Conservation (phyloP, 352 stramenopile genomes). For the Globisporangium rhizosaccharum region DNA sequence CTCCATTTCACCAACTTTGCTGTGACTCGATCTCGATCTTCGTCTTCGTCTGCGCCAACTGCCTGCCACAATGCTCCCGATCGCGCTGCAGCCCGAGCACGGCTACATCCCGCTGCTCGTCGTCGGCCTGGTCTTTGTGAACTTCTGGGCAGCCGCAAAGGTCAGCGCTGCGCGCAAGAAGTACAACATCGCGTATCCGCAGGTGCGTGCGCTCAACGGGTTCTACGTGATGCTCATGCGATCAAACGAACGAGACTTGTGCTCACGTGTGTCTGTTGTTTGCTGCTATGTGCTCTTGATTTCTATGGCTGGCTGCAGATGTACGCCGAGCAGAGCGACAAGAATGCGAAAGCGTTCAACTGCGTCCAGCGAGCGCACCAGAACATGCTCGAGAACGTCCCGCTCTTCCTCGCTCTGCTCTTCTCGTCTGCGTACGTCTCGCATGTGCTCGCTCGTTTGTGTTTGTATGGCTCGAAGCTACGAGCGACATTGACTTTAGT, state of each 20-base stretch:
- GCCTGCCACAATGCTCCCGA: background rate
- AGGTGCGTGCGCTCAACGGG: constrained; percentile 16
- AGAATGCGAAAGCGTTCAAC: constrained; percentile 71
- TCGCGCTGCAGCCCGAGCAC: constrained; percentile 56
- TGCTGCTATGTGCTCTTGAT: background rate
- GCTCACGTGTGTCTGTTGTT: background rate
- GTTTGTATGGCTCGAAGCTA: too few relatives aligned
- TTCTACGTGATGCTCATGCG: background rate
- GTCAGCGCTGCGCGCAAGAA: constrained; percentile 58
- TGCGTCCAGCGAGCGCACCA: constrained; percentile 59
- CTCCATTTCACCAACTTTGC: too few relatives aligned
- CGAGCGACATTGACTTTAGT: background rate
- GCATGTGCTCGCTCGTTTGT: background rate
- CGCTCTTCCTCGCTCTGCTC: constrained; percentile 51
- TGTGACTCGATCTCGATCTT: too few relatives aligned
- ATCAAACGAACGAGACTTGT: background rate
- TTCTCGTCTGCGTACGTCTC: constrained; percentile 18
- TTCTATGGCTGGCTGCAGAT: constrained; percentile 28
- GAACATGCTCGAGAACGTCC: constrained; percentile 89
- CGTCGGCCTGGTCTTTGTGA: constrained; percentile 49
- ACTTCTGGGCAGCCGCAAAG: constrained; percentile 49
- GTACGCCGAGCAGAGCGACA: constrained; percentile 85
- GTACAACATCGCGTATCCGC: constrained; percentile 54
- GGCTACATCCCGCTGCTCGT: constrained; percentile 54
- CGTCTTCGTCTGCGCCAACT: too few relatives aligned